Percentiles rank a stretch among this genome's conserved stretches.
Conservation (phyloP, 257 asterid species). For the Solanum sparsipilum region DNA sequence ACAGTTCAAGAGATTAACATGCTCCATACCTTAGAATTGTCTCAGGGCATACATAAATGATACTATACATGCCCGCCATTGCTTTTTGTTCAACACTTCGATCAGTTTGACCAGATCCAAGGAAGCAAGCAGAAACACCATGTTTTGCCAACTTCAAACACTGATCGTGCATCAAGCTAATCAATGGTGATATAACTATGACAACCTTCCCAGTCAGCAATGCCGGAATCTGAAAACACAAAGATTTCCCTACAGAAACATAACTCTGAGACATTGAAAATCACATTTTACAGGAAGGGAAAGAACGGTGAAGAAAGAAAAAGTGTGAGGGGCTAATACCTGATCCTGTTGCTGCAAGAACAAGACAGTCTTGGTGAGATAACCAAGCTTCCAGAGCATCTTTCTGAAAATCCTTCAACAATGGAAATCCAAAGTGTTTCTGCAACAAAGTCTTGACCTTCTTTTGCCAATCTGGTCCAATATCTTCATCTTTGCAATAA, state of each 20-base stretch:
- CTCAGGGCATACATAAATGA: constrained; percentile 77
- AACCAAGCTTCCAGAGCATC: constrained; percentile 68
- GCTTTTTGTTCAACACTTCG: constrained; percentile 65
- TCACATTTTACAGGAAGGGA: neutral
- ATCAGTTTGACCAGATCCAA: constrained; percentile 81
- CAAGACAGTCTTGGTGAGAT: constrained; percentile 50
- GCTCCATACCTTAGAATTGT: constrained; percentile 48
- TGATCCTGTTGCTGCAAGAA: constrained; percentile 85
- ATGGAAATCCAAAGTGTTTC: constrained; percentile 47
- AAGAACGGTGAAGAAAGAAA: neutral
- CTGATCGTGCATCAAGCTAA: constrained; percentile 87
- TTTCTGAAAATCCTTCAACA: constrained; percentile 56
- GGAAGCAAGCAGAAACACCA: constrained; percentile 78
- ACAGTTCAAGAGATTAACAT: neutral
- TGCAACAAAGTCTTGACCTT: constrained; percentile 23
- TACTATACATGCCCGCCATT: constrained; percentile 47
- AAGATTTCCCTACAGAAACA: constrained; percentile 53
- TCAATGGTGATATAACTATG: constrained; percentile 69
- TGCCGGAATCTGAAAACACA: constrained; percentile 74
- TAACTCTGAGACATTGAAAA: constrained; percentile 3
- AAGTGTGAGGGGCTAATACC: constrained; percentile 28
- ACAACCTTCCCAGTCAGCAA: constrained; percentile 65
- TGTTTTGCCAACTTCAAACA: constrained; percentile 63
- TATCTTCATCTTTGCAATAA: constrained; percentile 18
- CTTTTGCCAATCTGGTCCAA: constrained; percentile 44